Conservation (phyloP, 352 stramenopile species). For the Pythium periplocum region DNA sequence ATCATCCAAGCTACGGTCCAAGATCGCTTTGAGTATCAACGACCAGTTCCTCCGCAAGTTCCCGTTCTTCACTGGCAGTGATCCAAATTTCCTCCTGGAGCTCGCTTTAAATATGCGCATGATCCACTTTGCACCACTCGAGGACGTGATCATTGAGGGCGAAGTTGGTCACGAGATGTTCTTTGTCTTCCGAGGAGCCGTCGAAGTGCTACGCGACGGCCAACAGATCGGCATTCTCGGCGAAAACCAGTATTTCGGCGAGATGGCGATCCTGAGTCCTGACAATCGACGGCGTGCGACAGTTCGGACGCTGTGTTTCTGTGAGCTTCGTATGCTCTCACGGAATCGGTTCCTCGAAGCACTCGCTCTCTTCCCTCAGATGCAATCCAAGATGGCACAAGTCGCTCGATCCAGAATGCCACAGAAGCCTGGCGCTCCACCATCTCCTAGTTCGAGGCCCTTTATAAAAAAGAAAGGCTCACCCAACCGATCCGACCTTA, state of each 20-base stretch:
- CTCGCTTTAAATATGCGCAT: conserved; percentile 75
- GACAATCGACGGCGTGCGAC: conserved; percentile 54
- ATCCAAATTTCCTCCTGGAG: conserved; percentile 77
- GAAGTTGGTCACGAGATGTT: conserved; percentile 75
- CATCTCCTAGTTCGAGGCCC: not conserved
- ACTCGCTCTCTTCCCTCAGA: conserved; percentile 36
- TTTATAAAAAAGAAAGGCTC: no score
- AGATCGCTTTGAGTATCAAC: conserved; percentile 76
- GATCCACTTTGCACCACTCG: conserved; percentile 60
- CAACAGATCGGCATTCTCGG: conserved; percentile 50
- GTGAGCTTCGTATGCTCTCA: conserved; percentile 62
- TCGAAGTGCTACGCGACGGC: conserved; percentile 43
- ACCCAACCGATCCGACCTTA: not conserved
- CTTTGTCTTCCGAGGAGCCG: conserved; percentile 67
- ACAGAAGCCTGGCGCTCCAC: conserved; percentile 6
- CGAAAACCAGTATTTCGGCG: conserved; percentile 75
- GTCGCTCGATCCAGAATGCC: conserved; percentile 29
- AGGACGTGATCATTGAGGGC: conserved; percentile 61
- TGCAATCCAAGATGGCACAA: conserved; percentile 58
- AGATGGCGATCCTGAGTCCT: conserved; percentile 67
- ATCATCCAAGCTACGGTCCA: conserved; percentile 63
- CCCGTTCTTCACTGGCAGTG: conserved; percentile 65
- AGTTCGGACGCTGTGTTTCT: conserved; percentile 70
- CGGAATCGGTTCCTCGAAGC: conserved; percentile 54
- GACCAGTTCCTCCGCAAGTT: conserved; percentile 74